Conservation (phyloP, 1,284 basidiomycete genomes). For the Meira nashicola region DNA sequence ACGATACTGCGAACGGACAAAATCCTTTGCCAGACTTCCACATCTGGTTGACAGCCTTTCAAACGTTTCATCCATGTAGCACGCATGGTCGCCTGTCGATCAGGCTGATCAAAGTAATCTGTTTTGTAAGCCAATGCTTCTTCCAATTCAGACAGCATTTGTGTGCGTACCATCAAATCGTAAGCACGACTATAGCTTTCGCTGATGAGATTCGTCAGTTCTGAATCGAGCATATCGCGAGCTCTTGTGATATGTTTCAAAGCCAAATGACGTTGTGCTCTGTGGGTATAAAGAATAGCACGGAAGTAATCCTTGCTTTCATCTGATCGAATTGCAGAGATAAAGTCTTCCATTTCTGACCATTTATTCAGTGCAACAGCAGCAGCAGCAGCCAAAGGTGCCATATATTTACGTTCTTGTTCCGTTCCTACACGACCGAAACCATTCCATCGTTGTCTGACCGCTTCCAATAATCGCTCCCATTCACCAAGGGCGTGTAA, state of each 20-base stretch:
- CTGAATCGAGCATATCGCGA: constrained; percentile 86
- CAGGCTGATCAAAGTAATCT: constrained; percentile 67
- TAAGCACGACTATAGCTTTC: constrained; percentile 96
- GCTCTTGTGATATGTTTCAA: constrained; percentile 85
- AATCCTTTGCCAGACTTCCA: constrained; percentile 98
- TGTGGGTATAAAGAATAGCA: constrained; percentile 89
- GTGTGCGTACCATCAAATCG: constrained; percentile 89
- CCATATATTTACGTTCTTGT: constrained; percentile 76
- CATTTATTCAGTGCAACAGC: constrained; percentile 96
- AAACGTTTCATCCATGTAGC: constrained; percentile 60
- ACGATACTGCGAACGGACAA: constrained; percentile 93
- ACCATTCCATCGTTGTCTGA: constrained; percentile 87
- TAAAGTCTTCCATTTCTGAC: constrained; percentile 98
- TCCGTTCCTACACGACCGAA: not conserved
- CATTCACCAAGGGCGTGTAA: constrained; percentile 96
- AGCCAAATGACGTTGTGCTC: constrained; percentile 90
- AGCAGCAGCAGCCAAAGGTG: constrained; percentile 92
- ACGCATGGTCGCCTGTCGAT: constrained; percentile 59
- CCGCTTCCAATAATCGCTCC: constrained; percentile 82
- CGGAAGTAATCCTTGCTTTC: constrained; percentile 92
- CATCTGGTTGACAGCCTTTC: constrained; percentile 94
- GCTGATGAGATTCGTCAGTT: constrained; percentile 84
- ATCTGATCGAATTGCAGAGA: constrained; percentile 85
- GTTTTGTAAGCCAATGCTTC: constrained; percentile 93
- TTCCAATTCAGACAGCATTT: constrained; percentile 97